phyloP scores from a whole-genome alignment of 2,329 filamentous ascomycete species.

The Akanthomyces muscarius region DNA sequence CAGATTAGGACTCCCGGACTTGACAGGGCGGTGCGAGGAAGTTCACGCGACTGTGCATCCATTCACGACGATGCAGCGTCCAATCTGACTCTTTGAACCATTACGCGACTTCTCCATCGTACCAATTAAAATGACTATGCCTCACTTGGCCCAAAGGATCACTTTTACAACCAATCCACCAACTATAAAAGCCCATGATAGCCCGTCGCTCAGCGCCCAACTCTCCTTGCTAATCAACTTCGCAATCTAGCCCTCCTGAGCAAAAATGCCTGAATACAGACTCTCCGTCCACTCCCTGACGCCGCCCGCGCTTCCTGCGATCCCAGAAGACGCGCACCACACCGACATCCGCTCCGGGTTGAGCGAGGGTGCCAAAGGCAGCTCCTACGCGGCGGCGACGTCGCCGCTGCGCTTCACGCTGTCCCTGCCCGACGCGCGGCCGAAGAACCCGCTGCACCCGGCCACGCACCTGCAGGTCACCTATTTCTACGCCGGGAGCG shows the following conservation, averaged over 20 bases:
- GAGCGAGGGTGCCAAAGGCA: background rate
- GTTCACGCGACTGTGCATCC: too few species aligned
- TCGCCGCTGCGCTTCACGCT: conserved; percentile 1
- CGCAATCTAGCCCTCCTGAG: background rate
- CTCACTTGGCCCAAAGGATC: too few species aligned
- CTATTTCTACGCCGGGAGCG: background rate
- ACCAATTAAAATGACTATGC: too few species aligned
- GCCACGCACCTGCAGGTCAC: conserved; percentile 1
- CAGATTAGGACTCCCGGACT: too few species aligned
- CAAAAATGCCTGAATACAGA: background rate
- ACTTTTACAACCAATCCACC: too few species aligned
- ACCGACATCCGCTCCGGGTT: background rate
- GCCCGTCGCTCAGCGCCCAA: too few species aligned
- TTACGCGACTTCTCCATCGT: too few species aligned
- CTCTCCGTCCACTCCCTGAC: background rate
- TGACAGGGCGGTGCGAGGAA: too few species aligned
- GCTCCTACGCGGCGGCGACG: background rate
- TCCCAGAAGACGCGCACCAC: background rate
- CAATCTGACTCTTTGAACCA: too few species aligned
- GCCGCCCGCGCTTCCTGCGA: background rate
- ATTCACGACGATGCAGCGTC: too few species aligned
- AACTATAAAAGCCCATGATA: too few species aligned
- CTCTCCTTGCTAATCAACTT: background rate
- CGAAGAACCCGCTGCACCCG: background rate
- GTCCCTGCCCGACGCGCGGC: background rate